Evolutionary conservation across 2,329 filamentous ascomycete species (phyloP).

Genomic region (Penicillium occitanis): DNA sequence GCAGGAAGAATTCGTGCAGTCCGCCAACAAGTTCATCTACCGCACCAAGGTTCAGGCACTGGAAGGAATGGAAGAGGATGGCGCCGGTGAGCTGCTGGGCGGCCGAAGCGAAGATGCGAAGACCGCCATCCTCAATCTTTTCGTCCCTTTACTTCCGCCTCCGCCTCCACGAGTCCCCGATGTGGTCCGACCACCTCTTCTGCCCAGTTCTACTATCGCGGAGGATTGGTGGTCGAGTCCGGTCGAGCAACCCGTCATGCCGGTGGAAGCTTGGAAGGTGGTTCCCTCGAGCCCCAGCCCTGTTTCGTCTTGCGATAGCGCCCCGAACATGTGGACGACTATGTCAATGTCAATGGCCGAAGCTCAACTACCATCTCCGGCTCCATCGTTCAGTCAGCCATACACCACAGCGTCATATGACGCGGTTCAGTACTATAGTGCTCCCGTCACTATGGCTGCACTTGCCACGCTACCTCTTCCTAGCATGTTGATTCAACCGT

Average conservation of each 20-base stretch:
- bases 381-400: conserved; percentile 76
- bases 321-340: conserved; percentile 73
- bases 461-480: conserved; percentile 78
- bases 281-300: conserved; percentile 80
- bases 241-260: conserved; percentile 57
- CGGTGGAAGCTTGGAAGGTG: conserved; percentile 86
- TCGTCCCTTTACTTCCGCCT: conserved; percentile 80
- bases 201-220: conserved; percentile 75
- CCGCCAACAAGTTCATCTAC: conserved; percentile 96
- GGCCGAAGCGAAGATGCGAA: conserved; percentile 94
- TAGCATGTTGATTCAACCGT: conserved; percentile 80
- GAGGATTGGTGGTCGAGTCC: conserved; percentile 80
- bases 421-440: conserved; percentile 69
- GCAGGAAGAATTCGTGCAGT: conserved; percentile 94
- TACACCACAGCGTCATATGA: conserved; percentile 67
- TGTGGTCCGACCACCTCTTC: conserved; percentile 77
- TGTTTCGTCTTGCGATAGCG: conserved; percentile 71
- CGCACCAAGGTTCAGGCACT: conserved; percentile 83
- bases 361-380: conserved; percentile 71
- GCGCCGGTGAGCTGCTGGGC: conserved; percentile 86
- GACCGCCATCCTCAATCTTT: conserved; percentile 76
- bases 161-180: conserved; percentile 85
- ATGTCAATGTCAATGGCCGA: conserved; percentile 66
- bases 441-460: conserved; percentile 70
- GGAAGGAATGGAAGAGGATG: conserved; percentile 95